Evolutionary conservation across 2,329 filamentous ascomycete species (phyloP).

Genomic region (Hysterium pulicare): DNA sequence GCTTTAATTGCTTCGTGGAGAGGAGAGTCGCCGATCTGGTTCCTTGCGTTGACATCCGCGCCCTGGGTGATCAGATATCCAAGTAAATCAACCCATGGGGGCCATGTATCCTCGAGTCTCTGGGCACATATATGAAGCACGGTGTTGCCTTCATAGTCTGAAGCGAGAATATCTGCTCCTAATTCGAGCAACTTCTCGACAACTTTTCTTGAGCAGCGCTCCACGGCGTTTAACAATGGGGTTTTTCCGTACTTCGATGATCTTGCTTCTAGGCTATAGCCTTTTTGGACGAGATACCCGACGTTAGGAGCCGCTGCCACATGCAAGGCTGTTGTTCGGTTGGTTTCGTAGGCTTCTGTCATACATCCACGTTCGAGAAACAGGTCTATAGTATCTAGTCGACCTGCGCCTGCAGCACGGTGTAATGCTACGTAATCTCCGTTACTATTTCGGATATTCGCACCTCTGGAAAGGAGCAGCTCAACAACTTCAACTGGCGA

Average conservation of each 20-base stretch:
- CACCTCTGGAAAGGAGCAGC: not conserved
- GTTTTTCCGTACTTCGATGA: not conserved
- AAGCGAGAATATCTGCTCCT: not conserved
- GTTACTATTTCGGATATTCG: not conserved
- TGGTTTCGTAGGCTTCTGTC: not conserved
- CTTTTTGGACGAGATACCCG: not conserved
- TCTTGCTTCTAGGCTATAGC: not conserved
- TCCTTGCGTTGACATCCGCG: not conserved
- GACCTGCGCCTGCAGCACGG: not conserved
- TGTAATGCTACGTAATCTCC: not conserved
- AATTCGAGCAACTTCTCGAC: not conserved
- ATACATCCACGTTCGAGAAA: not conserved
- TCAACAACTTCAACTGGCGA: not conserved
- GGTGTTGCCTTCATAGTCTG: not conserved
- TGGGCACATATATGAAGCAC: not conserved
- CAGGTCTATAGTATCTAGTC: not conserved
- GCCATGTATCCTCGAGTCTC: not conserved
- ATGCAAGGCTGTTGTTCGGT: not conserved
- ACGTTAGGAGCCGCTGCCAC: not conserved
- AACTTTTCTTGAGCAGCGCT: not conserved
- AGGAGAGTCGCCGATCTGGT: not conserved
- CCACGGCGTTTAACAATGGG: not conserved
- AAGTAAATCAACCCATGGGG: not conserved
- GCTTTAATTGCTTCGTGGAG: not conserved
- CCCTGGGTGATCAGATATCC: not conserved